Conservation (phyloP, 139 green algal species). For the Ulvella scutata region DNA sequence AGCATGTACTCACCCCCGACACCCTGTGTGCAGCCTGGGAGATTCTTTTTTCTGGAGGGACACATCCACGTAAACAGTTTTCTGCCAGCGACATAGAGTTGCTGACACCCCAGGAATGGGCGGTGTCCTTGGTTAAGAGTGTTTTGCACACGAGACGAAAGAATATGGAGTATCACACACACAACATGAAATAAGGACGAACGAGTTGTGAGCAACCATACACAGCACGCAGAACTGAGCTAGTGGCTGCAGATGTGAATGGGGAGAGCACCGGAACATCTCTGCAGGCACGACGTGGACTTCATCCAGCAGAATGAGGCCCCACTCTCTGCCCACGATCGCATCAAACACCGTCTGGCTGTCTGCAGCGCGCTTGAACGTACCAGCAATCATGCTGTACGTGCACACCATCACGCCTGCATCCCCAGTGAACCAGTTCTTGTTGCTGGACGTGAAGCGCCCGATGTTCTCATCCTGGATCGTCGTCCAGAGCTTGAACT, state of each 20-base stretch:
- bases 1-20: too few relatives aligned
- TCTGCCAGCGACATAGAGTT: too few relatives aligned
- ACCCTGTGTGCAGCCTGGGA: too few relatives aligned
- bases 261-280: constrained; percentile 76
- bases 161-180: too few relatives aligned
- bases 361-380: constrained; percentile 55
- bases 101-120: too few relatives aligned
- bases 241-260: background rate
- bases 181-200: too few relatives aligned
- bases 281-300: constrained; percentile 94
- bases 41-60: too few relatives aligned
- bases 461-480: constrained; percentile 67
- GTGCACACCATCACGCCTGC: constrained; percentile 74
- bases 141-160: too few relatives aligned
- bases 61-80: too few relatives aligned
- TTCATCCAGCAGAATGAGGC: constrained; percentile 93
- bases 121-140: too few relatives aligned
- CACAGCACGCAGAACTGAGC: too few relatives aligned
- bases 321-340: constrained; percentile 82
- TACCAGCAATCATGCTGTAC: constrained; percentile 92
- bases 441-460: constrained; percentile 75
- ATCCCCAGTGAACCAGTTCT: constrained; percentile 52
- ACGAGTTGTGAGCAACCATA: too few relatives aligned
- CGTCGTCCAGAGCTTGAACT: constrained; percentile 95
- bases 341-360: constrained; percentile 49